These are phyloP conservation scores for Talaromyces thailandensis DNA, from an alignment of 495 filamentous ascomycete species.

Conservation along the genomic window DNA sequence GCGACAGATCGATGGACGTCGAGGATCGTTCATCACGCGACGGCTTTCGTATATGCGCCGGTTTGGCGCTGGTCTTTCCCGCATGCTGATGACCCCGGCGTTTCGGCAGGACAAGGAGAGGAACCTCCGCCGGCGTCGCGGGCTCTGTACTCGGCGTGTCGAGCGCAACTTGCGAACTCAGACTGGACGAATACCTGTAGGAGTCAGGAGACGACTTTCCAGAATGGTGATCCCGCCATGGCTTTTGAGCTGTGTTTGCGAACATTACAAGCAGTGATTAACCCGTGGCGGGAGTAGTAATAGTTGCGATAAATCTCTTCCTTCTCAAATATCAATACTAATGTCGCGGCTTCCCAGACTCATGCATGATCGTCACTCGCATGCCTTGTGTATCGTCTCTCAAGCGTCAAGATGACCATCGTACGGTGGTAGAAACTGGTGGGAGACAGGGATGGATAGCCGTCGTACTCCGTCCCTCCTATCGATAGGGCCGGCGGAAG, in stretches of 20 bases:
- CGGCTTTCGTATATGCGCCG: constrained; percentile 42
- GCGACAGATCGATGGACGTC: constrained; percentile 44
- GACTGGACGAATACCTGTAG: constrained; percentile 4
- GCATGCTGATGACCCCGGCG: not conserved
- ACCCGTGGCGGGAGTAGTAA: not conserved
- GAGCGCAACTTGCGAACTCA: constrained; percentile 3
- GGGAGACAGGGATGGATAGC: not conserved
- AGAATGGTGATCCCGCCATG: constrained; percentile 7
- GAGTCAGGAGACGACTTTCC: constrained; percentile 8
- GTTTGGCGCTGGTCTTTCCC: constrained; percentile 29
- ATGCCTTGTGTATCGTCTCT: not conserved
- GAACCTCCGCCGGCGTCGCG: constrained; percentile 1
- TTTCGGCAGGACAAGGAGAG: constrained; percentile 5
- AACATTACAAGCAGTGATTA: constrained; percentile 3
- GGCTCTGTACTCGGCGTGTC: constrained; percentile 6
- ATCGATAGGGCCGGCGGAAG: not conserved
- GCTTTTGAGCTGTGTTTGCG: constrained; percentile 5
- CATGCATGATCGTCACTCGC: not conserved
- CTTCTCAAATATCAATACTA: not conserved
- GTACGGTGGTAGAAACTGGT: not conserved
- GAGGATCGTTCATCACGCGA: constrained; percentile 37
- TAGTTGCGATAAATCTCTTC: not conserved
- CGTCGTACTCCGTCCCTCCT: not conserved
- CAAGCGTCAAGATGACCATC: not conserved
- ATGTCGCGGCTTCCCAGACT: not conserved